Evolutionary conservation across 129 eudicot species (phyloP), one percentile per base, ranked within the genome.

Genomic region (Tanacetum coccineum): DNA sequence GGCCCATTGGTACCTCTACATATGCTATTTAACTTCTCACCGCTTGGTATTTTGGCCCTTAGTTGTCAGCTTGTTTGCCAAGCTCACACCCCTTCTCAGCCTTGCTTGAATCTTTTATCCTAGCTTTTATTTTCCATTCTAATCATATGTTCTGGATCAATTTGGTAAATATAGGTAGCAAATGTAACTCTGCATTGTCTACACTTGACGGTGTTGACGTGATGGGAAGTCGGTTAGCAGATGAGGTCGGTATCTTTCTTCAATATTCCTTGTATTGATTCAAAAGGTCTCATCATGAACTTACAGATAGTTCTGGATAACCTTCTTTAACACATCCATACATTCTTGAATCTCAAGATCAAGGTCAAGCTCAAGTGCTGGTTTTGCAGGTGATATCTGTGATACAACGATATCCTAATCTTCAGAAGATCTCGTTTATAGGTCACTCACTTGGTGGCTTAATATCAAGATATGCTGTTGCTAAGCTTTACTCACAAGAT

Each of bases 391-490:
- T 93, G 73, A 44, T 76, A 74, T 80, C 91, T 76, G 96, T 93
- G 72, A 67, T 84, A 36, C 60, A 77, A 71, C 83, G 76, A 7
- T 68, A 84, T 77, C 89, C 92, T 39, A 69, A 77, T 68, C 87
- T 93, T 66, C 78, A 74, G 68, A 93, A 88, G 85, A 84, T 93
- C 64, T 93, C 98, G 42, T 93, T 93, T 75, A 74, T 93, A 17
- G 87, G 87, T 72, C 98, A 93, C 79, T 93, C 98, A 32, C 87
- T 93, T 70, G 98, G 98, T 73, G 98, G 98, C 65, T 70, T 93
- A 75, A 70, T 93, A 48, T 82, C 95, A 69, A 86, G 98, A 79
- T 93, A 88, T 78, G 96, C 98, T 10, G 76, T 93, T 72, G 96
- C 96, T 47, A 75, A 68, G 73, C 90, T 93, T 25, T 86, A 86